Evolutionary conservation across 2,329 filamentous ascomycete genomes (phyloP).

Genomic region (Phaeoacremonium minimum): DNA sequence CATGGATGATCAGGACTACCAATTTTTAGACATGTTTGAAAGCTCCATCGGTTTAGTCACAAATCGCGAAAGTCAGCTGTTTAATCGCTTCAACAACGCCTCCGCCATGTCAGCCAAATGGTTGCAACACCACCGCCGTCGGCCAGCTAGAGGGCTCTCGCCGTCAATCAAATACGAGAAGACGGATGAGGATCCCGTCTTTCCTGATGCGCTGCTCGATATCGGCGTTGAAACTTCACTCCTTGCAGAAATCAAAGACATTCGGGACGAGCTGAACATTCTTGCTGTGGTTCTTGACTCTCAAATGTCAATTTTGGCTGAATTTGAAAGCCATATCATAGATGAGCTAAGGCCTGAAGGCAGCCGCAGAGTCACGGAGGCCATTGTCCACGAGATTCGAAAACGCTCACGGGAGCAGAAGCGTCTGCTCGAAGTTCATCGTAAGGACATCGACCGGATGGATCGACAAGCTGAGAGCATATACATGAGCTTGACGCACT

Average conservation of each 20-base stretch:
- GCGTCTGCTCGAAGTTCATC: slow-evolving; percentile 51
- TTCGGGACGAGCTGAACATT: slow-evolving; percentile 64
- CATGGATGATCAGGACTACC: slow-evolving; percentile 53
- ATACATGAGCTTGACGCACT: slow-evolving; percentile 54
- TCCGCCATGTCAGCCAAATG: slow-evolving; percentile 52
- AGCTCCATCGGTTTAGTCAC: slow-evolving; percentile 53
- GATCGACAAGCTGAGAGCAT: slow-evolving; percentile 57
- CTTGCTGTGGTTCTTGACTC: slow-evolving; percentile 47
- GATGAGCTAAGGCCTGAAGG: slow-evolving; percentile 21
- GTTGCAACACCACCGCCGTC: slow-evolving; percentile 40
- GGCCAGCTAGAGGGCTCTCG: no score
- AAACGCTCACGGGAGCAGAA: slow-evolving; percentile 53
- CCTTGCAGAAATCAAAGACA: slow-evolving; percentile 62
- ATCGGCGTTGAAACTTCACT: slow-evolving; percentile 58
- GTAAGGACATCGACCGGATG: slow-evolving; percentile 60
- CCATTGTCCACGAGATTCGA: slow-evolving; percentile 35
- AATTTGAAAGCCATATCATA: slow-evolving; percentile 38
- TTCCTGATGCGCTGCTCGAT: slow-evolving; percentile 53
- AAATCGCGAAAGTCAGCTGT: slow-evolving; percentile 53
- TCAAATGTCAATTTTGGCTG: slow-evolving; percentile 39
- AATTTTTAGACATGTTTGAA: slow-evolving; percentile 66
- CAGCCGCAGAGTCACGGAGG: slow-evolving; percentile 10
- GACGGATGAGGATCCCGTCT: slow-evolving; percentile 23
- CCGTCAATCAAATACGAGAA: no score
- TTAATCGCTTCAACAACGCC: slow-evolving; percentile 54